A percentile compares a stretch with the other conserved stretches of the same genome.
Evolutionary conservation across 805 yeast species (phyloP).

Genomic region (Candida pseudofarinosa): DNA sequence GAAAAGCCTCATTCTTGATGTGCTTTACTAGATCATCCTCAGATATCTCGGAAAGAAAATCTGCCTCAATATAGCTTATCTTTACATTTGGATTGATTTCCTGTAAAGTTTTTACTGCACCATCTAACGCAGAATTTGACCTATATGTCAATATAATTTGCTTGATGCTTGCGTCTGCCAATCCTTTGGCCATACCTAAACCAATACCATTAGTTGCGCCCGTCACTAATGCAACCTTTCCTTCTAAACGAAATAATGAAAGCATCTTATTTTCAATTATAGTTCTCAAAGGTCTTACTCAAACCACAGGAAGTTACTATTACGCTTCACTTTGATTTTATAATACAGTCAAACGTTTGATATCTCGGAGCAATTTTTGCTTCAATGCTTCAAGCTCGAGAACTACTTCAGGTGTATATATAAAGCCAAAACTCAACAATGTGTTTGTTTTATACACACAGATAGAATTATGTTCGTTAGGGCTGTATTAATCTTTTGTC

Average conservation of each 20-base stretch:
- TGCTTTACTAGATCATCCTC: conserved; percentile 22
- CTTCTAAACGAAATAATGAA: conserved; percentile 33
- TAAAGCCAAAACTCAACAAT: too few species aligned
- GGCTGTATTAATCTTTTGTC: too few species aligned
- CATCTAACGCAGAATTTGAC: conserved; percentile 23
- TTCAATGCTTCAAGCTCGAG: too few species aligned
- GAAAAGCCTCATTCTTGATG: conserved; percentile 26
- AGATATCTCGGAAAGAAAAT: conserved; percentile 17
- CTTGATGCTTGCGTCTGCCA: conserved; percentile 49
- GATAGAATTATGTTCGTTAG: too few species aligned
- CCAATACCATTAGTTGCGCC: conserved; percentile 63
- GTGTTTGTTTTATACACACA: too few species aligned
- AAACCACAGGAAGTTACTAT: too few species aligned
- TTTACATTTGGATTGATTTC: conserved; percentile 17
- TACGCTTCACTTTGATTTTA: too few species aligned
- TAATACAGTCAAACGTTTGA: too few species aligned
- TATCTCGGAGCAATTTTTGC: too few species aligned
- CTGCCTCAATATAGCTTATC: conserved; percentile 20
- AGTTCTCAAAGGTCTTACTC: too few species aligned
- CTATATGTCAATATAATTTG: conserved; percentile 31
- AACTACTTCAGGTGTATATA: too few species aligned
- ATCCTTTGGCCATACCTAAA: conserved; percentile 45
- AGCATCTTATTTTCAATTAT: too few species aligned
- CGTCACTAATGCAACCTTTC: conserved; percentile 43
- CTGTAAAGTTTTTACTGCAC: conserved; percentile 21